Evolutionary conservation across 257 asterid species (phyloP), one percentile per base, ranked within the genome.

Genomic region (Thymus mandschuricus): DNA sequence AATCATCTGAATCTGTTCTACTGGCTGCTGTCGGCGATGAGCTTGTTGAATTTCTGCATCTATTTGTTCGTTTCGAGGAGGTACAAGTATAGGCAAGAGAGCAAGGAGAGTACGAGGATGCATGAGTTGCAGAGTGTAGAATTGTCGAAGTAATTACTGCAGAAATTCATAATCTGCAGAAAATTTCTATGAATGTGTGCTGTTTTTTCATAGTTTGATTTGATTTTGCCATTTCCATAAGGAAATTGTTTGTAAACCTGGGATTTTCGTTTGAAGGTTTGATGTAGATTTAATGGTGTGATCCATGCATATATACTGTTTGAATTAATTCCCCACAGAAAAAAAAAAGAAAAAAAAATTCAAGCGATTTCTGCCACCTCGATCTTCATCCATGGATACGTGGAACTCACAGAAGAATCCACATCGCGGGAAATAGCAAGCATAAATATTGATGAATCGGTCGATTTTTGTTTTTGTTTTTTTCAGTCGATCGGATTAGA

Each of bases 1-100:
- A 83, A 82, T 29, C 92, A 86, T 74, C 66, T 91, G 83, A 81
- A 91, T 50, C 78, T 86, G 29, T 91, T 88, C 68, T 91, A 86
- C 30, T 86, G 85, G 88, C 63, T 88, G 80, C 88, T 91, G 45
- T 78, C 90, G 0, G 12, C 55, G 0, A 8, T 91, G 59, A 81
- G 89, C 60, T 72, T 83, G 68, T 33, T 85, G 8, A 88, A 88
- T 74, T 88, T 88, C 77, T 79, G 75, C 3, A 7, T 84, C 27
- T 91, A 91, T 79, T 71, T 87, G 73, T 50, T 84, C 57, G 88
- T 86, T 49, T 82, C 97, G 0, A 80, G 45, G 78, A 85, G 91
- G 76, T 88, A 91, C 64, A 84, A 88, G 79, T 91, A 86, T 65
- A 82, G 88, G 81, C 76, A 79, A 3, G 81, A 78, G 66, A 77